phyloP scores from a whole-genome alignment of 164 flowering plant genomes.

The Berberis vulgaris region DNA sequence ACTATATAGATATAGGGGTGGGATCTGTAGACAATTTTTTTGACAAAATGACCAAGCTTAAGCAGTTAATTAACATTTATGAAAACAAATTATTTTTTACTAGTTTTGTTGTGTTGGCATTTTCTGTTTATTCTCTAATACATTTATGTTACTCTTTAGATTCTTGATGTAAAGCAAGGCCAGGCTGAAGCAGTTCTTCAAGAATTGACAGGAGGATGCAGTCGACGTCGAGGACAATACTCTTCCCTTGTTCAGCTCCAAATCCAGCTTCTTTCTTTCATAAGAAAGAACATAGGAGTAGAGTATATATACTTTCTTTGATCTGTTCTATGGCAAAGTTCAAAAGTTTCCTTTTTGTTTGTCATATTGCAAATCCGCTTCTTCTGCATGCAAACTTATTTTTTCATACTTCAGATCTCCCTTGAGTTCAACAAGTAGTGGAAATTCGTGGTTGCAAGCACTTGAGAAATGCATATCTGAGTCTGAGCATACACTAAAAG shows the following conservation, averaged over 20 bases:
- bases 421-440: slow-evolving; percentile 19
- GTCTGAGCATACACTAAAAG: slow-evolving; percentile 28
- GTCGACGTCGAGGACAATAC: slow-evolving; percentile 26
- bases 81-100: not conserved
- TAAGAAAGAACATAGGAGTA: slow-evolving; percentile 46
- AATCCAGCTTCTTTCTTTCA: slow-evolving; percentile 35
- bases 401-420: slow-evolving; percentile 27
- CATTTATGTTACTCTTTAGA: slow-evolving; percentile 23
- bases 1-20: too few species aligned
- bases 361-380: too few species aligned
- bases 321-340: not conserved
- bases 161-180: slow-evolving; percentile 55
- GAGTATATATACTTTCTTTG: slow-evolving; percentile 23
- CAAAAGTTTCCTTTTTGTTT: not conserved
- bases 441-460: slow-evolving; percentile 51
- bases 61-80: not conserved
- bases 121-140: not conserved
- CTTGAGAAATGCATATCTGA: slow-evolving; percentile 41
- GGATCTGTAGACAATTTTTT: too few species aligned
- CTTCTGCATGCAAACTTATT: not conserved
- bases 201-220: slow-evolving; percentile 43
- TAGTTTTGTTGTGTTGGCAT: not conserved
- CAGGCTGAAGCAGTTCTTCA: slow-evolving; percentile 50
- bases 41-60: too few species aligned
- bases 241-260: slow-evolving; percentile 46